Conservation (phyloP, 2,329 filamentous ascomycete genomes). For the Fusarium sp. region DNA sequence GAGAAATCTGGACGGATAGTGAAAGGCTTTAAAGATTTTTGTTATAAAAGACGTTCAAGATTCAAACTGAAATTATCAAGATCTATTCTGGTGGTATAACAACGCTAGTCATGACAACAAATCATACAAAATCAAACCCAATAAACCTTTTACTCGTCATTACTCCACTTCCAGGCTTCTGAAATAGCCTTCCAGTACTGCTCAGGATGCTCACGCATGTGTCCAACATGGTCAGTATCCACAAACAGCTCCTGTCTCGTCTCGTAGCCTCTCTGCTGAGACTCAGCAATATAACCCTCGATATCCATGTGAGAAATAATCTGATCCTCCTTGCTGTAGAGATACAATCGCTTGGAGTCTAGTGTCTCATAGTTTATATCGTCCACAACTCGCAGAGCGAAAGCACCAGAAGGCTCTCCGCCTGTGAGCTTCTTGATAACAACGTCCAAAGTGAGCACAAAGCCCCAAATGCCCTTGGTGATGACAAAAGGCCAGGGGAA, state of each 20-base stretch:
- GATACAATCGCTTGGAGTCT: slow-evolving; percentile 59
- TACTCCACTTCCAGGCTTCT: slow-evolving; percentile 40
- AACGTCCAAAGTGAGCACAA: slow-evolving; percentile 52
- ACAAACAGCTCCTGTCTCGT: slow-evolving; percentile 63
- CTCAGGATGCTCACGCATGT: slow-evolving; percentile 64
- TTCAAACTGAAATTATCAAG: background rate
- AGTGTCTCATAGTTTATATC: slow-evolving; percentile 49
- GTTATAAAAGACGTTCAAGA: background rate
- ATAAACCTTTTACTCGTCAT: slow-evolving; percentile 6
- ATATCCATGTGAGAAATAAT: slow-evolving; percentile 66
- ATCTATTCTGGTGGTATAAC: slow-evolving; percentile 15
- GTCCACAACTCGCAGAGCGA: slow-evolving; percentile 49
- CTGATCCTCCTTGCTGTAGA: slow-evolving; percentile 67
- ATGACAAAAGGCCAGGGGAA: slow-evolving; percentile 61
- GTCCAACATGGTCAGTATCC: slow-evolving; percentile 68
- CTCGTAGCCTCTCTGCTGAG: slow-evolving; percentile 58
- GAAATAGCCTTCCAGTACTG: slow-evolving; percentile 65
- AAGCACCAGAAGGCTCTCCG: slow-evolving; percentile 52
- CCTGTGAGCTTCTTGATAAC: slow-evolving; percentile 50
- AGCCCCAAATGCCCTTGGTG: slow-evolving; percentile 58
- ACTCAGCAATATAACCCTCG: slow-evolving; percentile 60
- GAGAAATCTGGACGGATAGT: background rate
- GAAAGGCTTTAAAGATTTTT: background rate
- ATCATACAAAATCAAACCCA: background rate
- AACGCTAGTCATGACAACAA: slow-evolving; percentile 12